Evolutionary conservation across 768 basidiomycete species (phyloP).

Genomic region (Tulasnella sp.): DNA sequence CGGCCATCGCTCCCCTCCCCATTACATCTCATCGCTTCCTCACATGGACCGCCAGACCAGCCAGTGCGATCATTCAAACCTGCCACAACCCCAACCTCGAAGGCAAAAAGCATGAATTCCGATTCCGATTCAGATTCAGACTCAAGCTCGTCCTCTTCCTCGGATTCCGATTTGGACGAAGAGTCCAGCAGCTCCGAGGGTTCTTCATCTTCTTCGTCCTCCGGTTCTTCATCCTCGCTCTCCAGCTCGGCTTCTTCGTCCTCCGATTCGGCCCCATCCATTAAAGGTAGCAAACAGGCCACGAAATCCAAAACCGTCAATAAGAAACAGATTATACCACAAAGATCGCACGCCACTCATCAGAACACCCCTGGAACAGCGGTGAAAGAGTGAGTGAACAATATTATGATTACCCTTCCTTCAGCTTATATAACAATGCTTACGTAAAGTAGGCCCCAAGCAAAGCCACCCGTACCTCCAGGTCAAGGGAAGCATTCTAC

Average conservation of each 20-base stretch:
- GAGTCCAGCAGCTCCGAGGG: neutral
- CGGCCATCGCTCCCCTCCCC: no score
- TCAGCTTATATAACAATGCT: neutral
- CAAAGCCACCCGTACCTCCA: neutral
- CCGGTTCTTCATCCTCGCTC: neutral
- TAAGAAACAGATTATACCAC: no score
- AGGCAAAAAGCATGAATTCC: neutral
- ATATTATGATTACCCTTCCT: no score
- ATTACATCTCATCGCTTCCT: no score
- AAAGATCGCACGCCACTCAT: no score
- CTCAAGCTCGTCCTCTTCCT: neutral
- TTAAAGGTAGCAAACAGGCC: neutral
- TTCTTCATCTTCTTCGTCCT: neutral
- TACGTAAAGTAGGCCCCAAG: neutral
- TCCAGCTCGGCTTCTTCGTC: neutral
- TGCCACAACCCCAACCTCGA: neutral
- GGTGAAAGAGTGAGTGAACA: neutral
- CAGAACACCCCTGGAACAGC: neutral
- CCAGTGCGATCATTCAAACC: neutral
- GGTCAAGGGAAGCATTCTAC: slow-evolving; percentile 13
- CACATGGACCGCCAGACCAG: no score
- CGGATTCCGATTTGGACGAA: neutral
- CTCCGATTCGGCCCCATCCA: neutral
- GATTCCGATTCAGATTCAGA: slow-evolving; percentile 9
- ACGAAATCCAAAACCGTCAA: neutral